These are phyloP conservation scores for Umbelopsis isabellina DNA, from an alignment of 192 early-diverging fungal species.

Conservation along the genomic window DNA sequence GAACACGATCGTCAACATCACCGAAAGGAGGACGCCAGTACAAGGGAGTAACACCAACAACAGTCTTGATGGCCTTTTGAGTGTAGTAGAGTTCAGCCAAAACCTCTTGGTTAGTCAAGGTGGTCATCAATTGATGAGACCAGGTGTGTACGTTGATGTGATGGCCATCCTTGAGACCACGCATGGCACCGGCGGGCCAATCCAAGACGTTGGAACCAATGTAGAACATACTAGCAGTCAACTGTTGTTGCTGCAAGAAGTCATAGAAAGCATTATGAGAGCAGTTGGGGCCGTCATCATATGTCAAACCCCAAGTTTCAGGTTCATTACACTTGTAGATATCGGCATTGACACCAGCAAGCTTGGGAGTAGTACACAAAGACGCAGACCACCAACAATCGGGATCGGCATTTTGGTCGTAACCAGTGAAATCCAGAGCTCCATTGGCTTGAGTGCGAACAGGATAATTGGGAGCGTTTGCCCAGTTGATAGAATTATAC, in stretches of 20 bases:
- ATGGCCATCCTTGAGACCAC: conserved; percentile 54
- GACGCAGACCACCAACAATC: conserved; percentile 50
- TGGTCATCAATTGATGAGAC: conserved; percentile 50
- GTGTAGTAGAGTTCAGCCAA: conserved; percentile 52
- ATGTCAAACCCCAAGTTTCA: conserved; percentile 60
- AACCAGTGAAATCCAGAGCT: conserved; percentile 25
- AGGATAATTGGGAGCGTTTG: conserved; percentile 42
- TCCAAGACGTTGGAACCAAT: conserved; percentile 43
- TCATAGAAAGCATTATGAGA: conserved; percentile 47
- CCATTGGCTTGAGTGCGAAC: conserved; percentile 32
- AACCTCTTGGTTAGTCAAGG: conserved; percentile 40
- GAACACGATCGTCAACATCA: conserved; percentile 60
- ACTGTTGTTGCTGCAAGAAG: conserved; percentile 42
- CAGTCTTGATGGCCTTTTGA: conserved; percentile 49
- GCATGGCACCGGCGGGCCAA: conserved; percentile 40
- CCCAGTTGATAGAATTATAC: conserved; percentile 49
- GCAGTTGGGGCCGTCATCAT: conserved; percentile 64
- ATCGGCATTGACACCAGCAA: conserved; percentile 28
- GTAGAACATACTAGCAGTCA: conserved; percentile 41
- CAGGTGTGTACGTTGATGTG: conserved; percentile 64
- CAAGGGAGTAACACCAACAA: conserved; percentile 49
- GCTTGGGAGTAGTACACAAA: conserved; percentile 31
- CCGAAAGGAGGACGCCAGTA: conserved; percentile 64
- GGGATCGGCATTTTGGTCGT: conserved; percentile 16
- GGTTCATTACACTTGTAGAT: conserved; percentile 38